Percentiles rank a stretch among this genome's conserved stretches.
phyloP scores from a whole-genome alignment of 352 stramenopile species.

The Pythium plurisporium region DNA sequence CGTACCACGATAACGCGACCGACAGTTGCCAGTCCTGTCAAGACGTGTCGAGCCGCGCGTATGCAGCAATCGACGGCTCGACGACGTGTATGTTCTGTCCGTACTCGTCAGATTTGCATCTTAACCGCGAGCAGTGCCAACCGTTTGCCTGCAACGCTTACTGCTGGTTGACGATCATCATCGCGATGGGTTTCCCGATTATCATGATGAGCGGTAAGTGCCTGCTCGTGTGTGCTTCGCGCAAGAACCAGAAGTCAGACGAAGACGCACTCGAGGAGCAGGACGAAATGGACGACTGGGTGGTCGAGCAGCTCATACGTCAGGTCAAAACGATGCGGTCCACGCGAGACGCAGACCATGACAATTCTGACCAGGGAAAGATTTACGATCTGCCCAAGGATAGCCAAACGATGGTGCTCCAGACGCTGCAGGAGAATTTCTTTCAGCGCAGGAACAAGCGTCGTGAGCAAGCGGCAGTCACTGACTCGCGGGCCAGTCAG shows the following conservation, averaged over 20 bases:
- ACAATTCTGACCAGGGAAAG: constrained; percentile 1
- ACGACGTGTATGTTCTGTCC: constrained; percentile 54
- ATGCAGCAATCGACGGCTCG: constrained; percentile 47
- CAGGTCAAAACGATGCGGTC: constrained; percentile 33
- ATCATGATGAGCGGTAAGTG: constrained; percentile 55
- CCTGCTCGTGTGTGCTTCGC: constrained; percentile 37
- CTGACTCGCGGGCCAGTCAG: constrained; percentile 30
- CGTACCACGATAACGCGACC: constrained; percentile 48
- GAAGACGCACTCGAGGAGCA: constrained; percentile 37
- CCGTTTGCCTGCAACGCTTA: constrained; percentile 48
- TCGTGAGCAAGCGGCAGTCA: constrained; percentile 1
- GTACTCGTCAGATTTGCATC: constrained; percentile 50
- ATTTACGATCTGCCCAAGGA: constrained; percentile 59
- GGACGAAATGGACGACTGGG: constrained; percentile 65
- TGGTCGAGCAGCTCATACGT: constrained; percentile 59
- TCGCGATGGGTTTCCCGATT: constrained; percentile 42
- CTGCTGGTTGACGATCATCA: constrained; percentile 60
- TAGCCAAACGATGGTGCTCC: constrained; percentile 52
- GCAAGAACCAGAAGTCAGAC: constrained; percentile 31
- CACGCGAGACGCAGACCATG: neutral
- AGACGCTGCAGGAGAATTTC: constrained; percentile 60
- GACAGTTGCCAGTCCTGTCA: constrained; percentile 37
- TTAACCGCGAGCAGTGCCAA: constrained; percentile 32
- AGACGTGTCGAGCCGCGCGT: constrained; percentile 43
- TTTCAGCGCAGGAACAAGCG: constrained; percentile 25